Base-by-base conservation (phyloP, 2,329 filamentous ascomycete species). In the Monosporascus sp. region DNA sequence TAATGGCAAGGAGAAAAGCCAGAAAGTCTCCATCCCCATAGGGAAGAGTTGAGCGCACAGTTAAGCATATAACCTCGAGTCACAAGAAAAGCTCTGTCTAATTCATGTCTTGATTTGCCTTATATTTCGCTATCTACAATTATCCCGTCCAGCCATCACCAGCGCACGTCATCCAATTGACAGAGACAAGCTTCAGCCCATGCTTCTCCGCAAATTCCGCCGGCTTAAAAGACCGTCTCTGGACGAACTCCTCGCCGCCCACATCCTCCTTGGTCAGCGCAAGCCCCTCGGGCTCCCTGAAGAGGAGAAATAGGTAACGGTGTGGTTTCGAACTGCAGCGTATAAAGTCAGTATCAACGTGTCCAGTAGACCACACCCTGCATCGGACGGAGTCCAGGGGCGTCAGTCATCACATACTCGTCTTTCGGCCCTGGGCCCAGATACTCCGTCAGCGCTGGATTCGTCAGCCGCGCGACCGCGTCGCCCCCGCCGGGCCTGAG, bases 131-230 rank as follows among this genome's bases (percentile, higher is more conserved):
- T 14, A 31, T 31, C 11, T 31, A 46, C 6, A 31, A 17, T 57
- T 35, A 64, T 47, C 62, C 62, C 43, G 63, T 63, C 73, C 74
- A 76, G 1, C 71, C 73, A 52, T 77, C 73, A 1, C 72, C 73
- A 44, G 71, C 75, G 18, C 73, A 72, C 0, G 66, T 67, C 72
- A 77, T 76, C 75, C 75, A 77, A 50, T 76, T 76, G 7, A 71
- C 60, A 0, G 67, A 70, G 0, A 75, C 72, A 17, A 77, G 67
- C 15, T 57, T 60, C 46, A 78, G 59, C 0, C 68, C 60, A 45
- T 75, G 60, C 55, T 66, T 68, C 44, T 66, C 61, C 2, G 72
- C 68, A 51, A 75, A 77, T 31, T 66, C 67, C 0, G 62, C 66
- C 0, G 70, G 65, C 48, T 72, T 67, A 55, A 77, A 77, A 0